Base-by-base conservation (phyloP, 208 protist species). In the Acanthamoeba triangularis region DNA sequence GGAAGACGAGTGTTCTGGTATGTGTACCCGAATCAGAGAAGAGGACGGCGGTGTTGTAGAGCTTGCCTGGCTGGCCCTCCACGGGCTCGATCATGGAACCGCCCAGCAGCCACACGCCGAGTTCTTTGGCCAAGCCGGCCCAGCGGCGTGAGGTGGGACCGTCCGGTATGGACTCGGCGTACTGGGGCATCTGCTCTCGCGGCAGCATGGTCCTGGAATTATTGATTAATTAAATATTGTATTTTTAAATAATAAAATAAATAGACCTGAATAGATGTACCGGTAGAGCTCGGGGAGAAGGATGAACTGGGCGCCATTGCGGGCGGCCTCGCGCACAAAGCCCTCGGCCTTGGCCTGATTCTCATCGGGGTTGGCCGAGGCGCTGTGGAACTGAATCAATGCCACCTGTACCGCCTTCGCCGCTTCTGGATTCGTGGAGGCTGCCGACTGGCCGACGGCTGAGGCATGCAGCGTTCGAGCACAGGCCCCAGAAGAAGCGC, bases 31-130 rank as follows among this genome's bases (percentile, higher is more conserved):
- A 41, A 52, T 82, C 37, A 41, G 74, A 52, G 74, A 82, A 82
- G 23, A 82, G 74, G 16, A 82, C 74, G 41, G 74, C 74, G n/a
- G 74, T 82, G 74, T 82, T 82, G 74, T 82, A 82, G 74, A 82
- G 74, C 41, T 82, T 82, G 44, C 74, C 74, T 10, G 74, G 74
- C 25, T 82, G 74, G 74, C 33, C 74, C 44, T 82, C 41, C 35
- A 52, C 74, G 44, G 74, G 74, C 25, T 82, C 74, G 74, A 82
- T 49, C 74, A 82, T 52, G 41, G 74, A 82, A 52, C 74, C 74
- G 37, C 74, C 74, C 35, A 82, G 44, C 74, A 82, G 74, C 74
- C 74, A 82, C 74, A 82, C 74, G 44, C 37, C 74, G 18, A 82
- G 74, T 41, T 82, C 74, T 37, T 82, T 82, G 2, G 74, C 74